Evolutionary conservation across 2,329 filamentous ascomycete species (phyloP).

Genomic region (Exophiala bonariae): DNA sequence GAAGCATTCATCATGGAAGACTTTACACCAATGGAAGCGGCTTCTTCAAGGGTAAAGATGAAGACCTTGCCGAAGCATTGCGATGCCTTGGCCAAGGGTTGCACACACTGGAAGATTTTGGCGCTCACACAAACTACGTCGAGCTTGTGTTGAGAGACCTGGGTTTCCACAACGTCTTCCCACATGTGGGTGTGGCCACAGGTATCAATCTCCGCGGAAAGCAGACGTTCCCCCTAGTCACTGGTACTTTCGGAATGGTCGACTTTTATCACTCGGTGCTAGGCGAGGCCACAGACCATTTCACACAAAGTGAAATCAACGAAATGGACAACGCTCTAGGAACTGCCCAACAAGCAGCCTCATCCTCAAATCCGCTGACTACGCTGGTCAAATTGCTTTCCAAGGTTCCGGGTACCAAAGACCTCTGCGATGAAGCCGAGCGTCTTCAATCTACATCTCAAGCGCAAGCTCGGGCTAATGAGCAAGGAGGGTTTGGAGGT

Average conservation of each 20-base stretch:
- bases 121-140: constrained; percentile 80
- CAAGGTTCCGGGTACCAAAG: constrained; percentile 72
- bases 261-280: constrained; percentile 80
- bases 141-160: constrained; percentile 75
- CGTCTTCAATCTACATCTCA: constrained; percentile 62
- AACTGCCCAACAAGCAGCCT: constrained; percentile 59
- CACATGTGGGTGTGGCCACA: constrained; percentile 68
- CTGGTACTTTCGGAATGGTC: constrained; percentile 72
- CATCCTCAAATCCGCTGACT: constrained; percentile 44
- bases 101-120: constrained; percentile 76
- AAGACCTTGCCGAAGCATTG: constrained; percentile 77
- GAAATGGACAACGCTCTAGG: constrained; percentile 75
- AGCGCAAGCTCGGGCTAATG: constrained; percentile 63
- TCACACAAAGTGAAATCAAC: constrained; percentile 81
- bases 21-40: constrained; percentile 68
- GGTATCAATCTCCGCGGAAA: constrained; percentile 67
- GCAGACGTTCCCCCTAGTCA: constrained; percentile 72
- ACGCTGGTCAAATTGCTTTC: constrained; percentile 72
- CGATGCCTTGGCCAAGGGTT: constrained; percentile 74
- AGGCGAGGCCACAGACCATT: constrained; percentile 77
- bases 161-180: constrained; percentile 67
- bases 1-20: constrained; percentile 75
- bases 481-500: constrained; percentile 35
- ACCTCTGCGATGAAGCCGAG: constrained; percentile 66
- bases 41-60: constrained; percentile 64